phyloP scores from a whole-genome alignment of 2,329 filamentous ascomycete species.

The Fusarium sp. region DNA sequence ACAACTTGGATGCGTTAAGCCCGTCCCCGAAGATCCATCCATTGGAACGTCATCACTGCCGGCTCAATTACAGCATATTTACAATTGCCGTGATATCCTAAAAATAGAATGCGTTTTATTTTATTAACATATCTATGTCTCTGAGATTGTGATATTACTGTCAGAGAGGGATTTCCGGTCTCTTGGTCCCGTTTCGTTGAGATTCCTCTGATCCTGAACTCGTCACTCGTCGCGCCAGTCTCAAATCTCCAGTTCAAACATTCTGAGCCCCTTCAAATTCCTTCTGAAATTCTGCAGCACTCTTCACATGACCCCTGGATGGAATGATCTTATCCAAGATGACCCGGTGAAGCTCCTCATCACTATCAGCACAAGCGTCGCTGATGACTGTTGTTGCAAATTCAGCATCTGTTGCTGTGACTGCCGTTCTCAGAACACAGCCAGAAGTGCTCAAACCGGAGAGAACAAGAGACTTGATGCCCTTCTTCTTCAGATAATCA shows the following conservation, averaged over 20 bases:
- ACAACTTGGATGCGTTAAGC: fast-evolving
- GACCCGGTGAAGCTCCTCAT: not conserved
- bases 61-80: not conserved
- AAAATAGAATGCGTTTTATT: not conserved
- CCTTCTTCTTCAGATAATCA: not conserved
- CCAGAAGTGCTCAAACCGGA: not conserved
- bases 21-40: fast-evolving
- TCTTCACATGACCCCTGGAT: not conserved
- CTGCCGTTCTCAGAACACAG: not conserved
- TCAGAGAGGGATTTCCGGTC: fast-evolving
- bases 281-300: not conserved
- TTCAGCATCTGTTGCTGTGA: not conserved
- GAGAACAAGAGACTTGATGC: not conserved
- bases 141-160: fast-evolving
- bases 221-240: fast-evolving
- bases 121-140: not conserved
- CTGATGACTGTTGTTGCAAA: not conserved
- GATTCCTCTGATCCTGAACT: not conserved
- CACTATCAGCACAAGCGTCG: not conserved
- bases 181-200: not conserved
- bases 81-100: not conserved
- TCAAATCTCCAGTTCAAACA: not conserved
- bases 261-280: not conserved
- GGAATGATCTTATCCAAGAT: not conserved
- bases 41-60: not conserved